Evolutionary conservation across 2,329 filamentous ascomycete species (phyloP), one percentile per base, ranked within the genome.

Genomic region (Colletotrichum tamarilloi): DNA sequence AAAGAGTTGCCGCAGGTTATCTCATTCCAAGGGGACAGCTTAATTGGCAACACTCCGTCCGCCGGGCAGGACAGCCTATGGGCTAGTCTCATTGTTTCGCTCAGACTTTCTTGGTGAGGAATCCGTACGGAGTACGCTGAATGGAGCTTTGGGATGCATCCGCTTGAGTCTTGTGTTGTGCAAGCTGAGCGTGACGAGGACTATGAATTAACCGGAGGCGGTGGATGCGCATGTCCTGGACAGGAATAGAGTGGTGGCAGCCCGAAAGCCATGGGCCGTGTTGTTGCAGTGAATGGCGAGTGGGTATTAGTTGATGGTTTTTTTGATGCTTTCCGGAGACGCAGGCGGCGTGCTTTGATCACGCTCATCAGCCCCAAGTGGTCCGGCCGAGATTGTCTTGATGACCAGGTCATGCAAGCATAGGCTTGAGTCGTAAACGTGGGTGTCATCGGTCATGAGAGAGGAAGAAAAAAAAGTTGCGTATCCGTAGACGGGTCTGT

Each of bases 401-500:
- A 72, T 49, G 58, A 30, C 28, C 22, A 22, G 32, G 53, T 38
- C 52, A 30, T 56, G 69, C 69, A 53, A 63, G 69, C 53, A 53
- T 69, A 57, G 30, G 55, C 66, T 68, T 49, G 59, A 73, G 66
- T 64, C 70, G 66, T 60, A 49, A 42, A 64, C 59, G 38, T 42
- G 26, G 24, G 53, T 59, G 62, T 35, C 49, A 60, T 30, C 49
- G 49, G 49, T 60, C 49, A 52, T 55, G 32, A 46, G 38, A 8
- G 38, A 19, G 7, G 38, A 8, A 42, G 5, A 42, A 46, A 30
- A 52, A 19, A 62, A 62, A 30, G 26, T 46, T 62, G 62, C 55
- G 68, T 30, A 46, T 67, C 55, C 55, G 68, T 30, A 46, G 22
- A 38, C 62, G 16, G 42, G 22, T 55, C 46, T 32, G n/a, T 58